These are phyloP conservation scores for Starmerella stigmatis DNA, from an alignment of 805 yeast genomes.

Conservation along the genomic window DNA sequence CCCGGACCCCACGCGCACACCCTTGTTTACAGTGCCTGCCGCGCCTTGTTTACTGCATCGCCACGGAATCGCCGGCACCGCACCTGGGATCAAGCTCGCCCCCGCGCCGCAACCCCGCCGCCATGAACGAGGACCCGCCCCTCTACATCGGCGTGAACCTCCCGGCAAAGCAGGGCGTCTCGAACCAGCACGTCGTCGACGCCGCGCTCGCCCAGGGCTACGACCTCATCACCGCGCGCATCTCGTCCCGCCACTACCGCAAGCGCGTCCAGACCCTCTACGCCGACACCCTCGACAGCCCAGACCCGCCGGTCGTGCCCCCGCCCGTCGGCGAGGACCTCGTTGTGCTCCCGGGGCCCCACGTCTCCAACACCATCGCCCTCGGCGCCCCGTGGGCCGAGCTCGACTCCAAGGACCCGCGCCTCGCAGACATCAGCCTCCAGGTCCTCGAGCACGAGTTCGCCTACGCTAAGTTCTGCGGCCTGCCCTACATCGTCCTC, in stretches of 20 bases:
- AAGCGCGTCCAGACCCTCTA: conserved; percentile 25
- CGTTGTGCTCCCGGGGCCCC: conserved; percentile 36
- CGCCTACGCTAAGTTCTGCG: conserved; percentile 48
- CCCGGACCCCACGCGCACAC: neutral
- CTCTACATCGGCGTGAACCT: conserved; percentile 31
- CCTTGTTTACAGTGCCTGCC: neutral
- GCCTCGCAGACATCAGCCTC: conserved; percentile 43
- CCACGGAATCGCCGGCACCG: neutral
- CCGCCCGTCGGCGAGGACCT: conserved; percentile 36
- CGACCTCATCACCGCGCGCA: conserved; percentile 43
- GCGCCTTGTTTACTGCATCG: conserved; percentile 2
- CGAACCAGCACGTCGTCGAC: conserved; percentile 26
- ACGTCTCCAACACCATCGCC: conserved; percentile 41
- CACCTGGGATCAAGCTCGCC: neutral
- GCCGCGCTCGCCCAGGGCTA: conserved; percentile 36
- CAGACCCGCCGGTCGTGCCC: conserved; percentile 9
- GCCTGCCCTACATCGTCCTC: conserved; percentile 44
- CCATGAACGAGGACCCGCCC: conserved; percentile 15
- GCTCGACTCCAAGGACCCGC: conserved; percentile 43
- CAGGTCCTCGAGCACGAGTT: conserved; percentile 53
- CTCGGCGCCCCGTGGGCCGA: conserved; percentile 62
- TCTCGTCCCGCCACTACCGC: conserved; percentile 39
- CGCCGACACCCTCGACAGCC: neutral
- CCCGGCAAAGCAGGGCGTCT: conserved; percentile 28
- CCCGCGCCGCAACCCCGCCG: neutral